Percentiles rank a stretch among this genome's conserved stretches.
phyloP scores from a whole-genome alignment of 2,329 filamentous ascomycete species.

The Lachnellula hyalina region DNA sequence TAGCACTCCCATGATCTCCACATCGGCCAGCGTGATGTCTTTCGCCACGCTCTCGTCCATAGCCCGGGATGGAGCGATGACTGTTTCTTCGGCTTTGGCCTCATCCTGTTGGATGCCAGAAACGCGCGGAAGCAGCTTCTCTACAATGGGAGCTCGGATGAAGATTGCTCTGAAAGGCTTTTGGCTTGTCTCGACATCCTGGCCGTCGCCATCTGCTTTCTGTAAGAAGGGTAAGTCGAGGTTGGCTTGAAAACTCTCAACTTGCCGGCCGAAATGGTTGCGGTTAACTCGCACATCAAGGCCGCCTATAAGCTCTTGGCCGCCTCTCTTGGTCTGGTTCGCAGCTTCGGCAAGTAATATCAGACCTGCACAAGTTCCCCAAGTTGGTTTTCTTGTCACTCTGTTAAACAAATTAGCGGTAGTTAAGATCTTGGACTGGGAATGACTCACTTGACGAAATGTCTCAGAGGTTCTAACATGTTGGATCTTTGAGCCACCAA shows the following conservation, averaged over 20 bases:
- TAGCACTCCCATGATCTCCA: constrained; percentile 49
- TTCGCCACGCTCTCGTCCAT: constrained; percentile 20
- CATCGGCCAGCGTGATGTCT: constrained; percentile 25
- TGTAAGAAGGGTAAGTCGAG: constrained; percentile 67
- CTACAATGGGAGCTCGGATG: constrained; percentile 90
- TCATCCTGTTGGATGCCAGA: constrained; percentile 31
- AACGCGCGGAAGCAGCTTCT: constrained; percentile 59
- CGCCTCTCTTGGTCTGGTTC: constrained; percentile 82
- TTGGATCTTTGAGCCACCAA: constrained; percentile 78
- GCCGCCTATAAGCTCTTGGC: constrained; percentile 89
- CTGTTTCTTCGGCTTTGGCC: constrained; percentile 38
- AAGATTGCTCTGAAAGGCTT: constrained; percentile 78
- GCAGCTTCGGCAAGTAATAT: constrained; percentile 86
- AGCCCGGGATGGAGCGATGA: constrained; percentile 24
- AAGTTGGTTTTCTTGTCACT: constrained; percentile 72
- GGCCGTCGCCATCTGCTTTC: constrained; percentile 21
- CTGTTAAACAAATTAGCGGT: constrained; percentile 37
- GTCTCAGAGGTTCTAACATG: constrained; percentile 74
- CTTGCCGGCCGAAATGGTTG: constrained; percentile 92
- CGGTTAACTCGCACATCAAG: constrained; percentile 85
- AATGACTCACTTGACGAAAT: constrained; percentile 78
- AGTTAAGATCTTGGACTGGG: background rate
- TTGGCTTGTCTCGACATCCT: constrained; percentile 19
- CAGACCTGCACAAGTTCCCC: constrained; percentile 94
- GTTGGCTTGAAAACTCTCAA: constrained; percentile 80